Evolutionary conservation across 768 basidiomycete genomes (phyloP).

Genomic region (Rhodocollybia butyracea): DNA sequence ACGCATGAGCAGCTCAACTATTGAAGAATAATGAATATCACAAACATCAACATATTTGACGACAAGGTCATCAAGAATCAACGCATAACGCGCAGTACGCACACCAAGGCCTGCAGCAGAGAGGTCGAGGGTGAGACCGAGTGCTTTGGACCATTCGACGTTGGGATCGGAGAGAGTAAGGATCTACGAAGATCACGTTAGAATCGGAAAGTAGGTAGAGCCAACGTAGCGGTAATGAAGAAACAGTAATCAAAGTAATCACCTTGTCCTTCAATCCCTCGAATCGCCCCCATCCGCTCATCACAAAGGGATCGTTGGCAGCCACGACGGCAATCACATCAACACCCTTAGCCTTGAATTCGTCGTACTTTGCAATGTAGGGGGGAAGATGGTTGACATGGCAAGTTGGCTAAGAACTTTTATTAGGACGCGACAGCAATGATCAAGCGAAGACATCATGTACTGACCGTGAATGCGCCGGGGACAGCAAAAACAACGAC

Average conservation of each 20-base stretch:
- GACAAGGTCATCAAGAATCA: slow-evolving; percentile 67
- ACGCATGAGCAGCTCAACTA: slow-evolving; percentile 12
- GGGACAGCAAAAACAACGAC: slow-evolving; percentile 78
- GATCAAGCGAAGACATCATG: background rate
- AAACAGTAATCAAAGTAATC: slow-evolving; percentile 17
- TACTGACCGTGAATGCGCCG: slow-evolving; percentile 78
- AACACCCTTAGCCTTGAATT: slow-evolving; percentile 77
- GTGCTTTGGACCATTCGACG: slow-evolving; percentile 51
- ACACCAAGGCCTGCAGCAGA: slow-evolving; percentile 45
- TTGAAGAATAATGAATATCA: slow-evolving; percentile 7
- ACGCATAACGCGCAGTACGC: slow-evolving; percentile 59
- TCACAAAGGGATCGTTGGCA: slow-evolving; percentile 80
- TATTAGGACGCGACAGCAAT: slow-evolving; percentile 33
- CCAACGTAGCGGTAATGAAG: too few relatives aligned
- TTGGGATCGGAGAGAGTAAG: slow-evolving; percentile 52
- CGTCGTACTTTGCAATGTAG: slow-evolving; percentile 62
- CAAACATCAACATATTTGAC: slow-evolving; percentile 63
- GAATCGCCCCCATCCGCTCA: slow-evolving; percentile 57
- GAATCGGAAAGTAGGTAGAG: background rate
- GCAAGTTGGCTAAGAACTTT: slow-evolving; percentile 53
- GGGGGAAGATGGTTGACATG: slow-evolving; percentile 55
- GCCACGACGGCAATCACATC: slow-evolving; percentile 67
- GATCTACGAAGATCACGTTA: slow-evolving; percentile 37
- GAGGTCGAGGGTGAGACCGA: slow-evolving; percentile 57
- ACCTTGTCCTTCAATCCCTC: slow-evolving; percentile 69